Percentiles rank a stretch among this genome's conserved stretches.
phyloP scores from a whole-genome alignment of 371 early-diverging fungal species.

The Mucor lusitanicus region DNA sequence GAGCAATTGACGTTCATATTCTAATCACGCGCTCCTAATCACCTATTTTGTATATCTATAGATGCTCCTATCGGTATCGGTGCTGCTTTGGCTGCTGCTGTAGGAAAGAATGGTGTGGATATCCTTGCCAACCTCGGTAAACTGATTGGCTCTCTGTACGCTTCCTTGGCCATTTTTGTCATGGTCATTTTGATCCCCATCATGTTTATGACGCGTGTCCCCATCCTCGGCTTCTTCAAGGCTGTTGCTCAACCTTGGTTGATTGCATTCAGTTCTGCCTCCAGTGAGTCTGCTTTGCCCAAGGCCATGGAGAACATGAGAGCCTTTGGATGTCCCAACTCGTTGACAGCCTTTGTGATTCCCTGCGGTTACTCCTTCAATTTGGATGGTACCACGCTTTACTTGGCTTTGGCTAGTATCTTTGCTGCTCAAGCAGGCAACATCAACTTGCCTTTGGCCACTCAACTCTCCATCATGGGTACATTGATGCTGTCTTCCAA shows the following conservation, averaged over 20 bases:
- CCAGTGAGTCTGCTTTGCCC: conserved; percentile 81
- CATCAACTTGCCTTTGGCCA: conserved; percentile 39
- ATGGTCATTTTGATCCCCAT: conserved; percentile 70
- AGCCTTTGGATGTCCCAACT: conserved; percentile 71
- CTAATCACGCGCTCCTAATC: not conserved
- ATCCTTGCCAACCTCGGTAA: conserved; percentile 68
- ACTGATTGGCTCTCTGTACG: conserved; percentile 72
- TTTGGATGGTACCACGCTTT: conserved; percentile 81
- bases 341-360: conserved; percentile 74
- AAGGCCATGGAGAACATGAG: conserved; percentile 76
- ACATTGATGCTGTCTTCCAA: conserved; percentile 78
- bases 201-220: conserved; percentile 58
- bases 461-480: conserved; percentile 56
- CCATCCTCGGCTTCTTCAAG: conserved; percentile 56
- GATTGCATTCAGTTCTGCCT: conserved; percentile 86
- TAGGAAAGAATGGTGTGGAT: conserved; percentile 68
- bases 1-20: too few relatives aligned
- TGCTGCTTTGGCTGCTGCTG: conserved; percentile 66
- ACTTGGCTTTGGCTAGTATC: conserved; percentile 67
- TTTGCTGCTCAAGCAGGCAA: conserved; percentile 73
- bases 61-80: conserved; percentile 79
- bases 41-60: too few relatives aligned
- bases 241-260: conserved; percentile 68
- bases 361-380: conserved; percentile 78
- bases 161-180: conserved; percentile 59